Conservation (phyloP, 441 rosid species). For the Eutrema salsugineum region DNA sequence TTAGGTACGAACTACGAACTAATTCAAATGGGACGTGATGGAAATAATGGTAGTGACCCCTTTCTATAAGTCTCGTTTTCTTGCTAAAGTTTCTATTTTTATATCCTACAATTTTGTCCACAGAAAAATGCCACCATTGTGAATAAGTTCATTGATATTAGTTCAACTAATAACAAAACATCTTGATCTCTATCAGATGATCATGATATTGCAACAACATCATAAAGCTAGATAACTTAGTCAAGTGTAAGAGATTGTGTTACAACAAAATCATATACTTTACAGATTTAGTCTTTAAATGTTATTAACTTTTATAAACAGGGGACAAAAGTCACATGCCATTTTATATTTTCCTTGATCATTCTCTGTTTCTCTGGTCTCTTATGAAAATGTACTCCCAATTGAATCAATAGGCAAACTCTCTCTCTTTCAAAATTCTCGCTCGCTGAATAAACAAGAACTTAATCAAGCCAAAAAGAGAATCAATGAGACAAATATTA, state of each 20-base stretch:
- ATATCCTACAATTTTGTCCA: conserved; percentile 1
- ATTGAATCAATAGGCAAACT: no score
- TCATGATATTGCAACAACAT: neutral
- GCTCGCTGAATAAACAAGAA: no score
- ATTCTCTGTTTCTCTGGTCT: no score
- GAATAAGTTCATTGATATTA: neutral
- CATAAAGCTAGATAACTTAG: neutral
- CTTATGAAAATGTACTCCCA: no score
- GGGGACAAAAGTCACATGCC: no score
- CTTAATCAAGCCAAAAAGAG: no score
- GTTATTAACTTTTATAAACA: neutral
- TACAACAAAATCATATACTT: neutral
- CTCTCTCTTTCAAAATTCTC: no score
- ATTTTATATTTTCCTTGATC: no score
- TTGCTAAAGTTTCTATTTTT: neutral
- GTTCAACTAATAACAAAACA: neutral
- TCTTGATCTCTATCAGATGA: neutral
- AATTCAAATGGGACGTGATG: neutral
- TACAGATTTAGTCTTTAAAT: neutral
- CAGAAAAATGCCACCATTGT: neutral
- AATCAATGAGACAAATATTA: no score
- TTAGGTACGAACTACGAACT: conserved; percentile 4
- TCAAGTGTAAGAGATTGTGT: neutral
- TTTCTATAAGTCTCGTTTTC: neutral
- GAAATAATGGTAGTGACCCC: neutral